Evolutionary conservation across 805 yeast genomes (phyloP).

Genomic region (Clavispora phyllophila): DNA sequence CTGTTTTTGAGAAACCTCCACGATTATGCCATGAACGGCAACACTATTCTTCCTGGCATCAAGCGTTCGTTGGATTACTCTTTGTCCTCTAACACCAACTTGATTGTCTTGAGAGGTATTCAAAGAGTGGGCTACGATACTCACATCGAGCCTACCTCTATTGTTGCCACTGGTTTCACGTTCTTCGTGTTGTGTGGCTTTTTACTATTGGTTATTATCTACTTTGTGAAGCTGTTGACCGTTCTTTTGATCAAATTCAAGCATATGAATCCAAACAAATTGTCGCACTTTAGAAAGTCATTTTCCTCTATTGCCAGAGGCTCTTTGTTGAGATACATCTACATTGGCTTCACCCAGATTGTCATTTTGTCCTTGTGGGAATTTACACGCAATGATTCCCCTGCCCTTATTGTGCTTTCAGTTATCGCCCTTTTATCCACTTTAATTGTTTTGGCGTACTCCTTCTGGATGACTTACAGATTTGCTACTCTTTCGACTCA

Average conservation of each 20-base stretch:
- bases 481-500: conserved; percentile 61
- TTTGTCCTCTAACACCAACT: conserved; percentile 48
- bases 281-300: conserved; percentile 45
- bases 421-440: conserved; percentile 63
- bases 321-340: conserved; percentile 68
- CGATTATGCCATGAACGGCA: conserved; percentile 13
- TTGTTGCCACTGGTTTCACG: conserved; percentile 83
- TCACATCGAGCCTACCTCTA: conserved; percentile 74
- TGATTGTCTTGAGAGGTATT: conserved; percentile 79
- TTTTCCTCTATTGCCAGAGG: conserved; percentile 71
- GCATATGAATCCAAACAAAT: conserved; percentile 46
- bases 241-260: conserved; percentile 44
- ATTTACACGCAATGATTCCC: conserved; percentile 74
- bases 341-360: conserved; percentile 81
- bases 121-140: conserved; percentile 75
- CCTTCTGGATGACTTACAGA: conserved; percentile 56
- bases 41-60: conserved; percentile 5
- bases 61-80: conserved; percentile 31
- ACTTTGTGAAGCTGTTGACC: conserved; percentile 47
- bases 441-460: conserved; percentile 56
- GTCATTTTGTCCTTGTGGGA: conserved; percentile 82
- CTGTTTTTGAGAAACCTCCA: conserved; percentile 25
- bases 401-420: conserved; percentile 83
- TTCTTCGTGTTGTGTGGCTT: conserved; percentile 77
- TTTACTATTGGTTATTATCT: conserved; percentile 57